These are phyloP conservation scores for Cryptosporidium muris DNA, from an alignment of 169 alveolate species.

Conservation along the genomic window DNA sequence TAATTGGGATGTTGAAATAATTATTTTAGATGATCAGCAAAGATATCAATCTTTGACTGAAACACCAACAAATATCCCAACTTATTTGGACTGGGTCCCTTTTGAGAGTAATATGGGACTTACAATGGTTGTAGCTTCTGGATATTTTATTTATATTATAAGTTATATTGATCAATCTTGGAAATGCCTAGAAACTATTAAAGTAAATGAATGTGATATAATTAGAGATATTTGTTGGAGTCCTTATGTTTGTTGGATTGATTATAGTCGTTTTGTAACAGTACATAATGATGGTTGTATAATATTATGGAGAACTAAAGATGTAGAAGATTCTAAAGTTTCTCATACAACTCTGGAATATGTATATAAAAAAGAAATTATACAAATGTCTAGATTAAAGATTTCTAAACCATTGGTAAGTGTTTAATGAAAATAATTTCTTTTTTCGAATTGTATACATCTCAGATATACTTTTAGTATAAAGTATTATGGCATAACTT, in stretches of 20 bases:
- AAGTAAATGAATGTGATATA: conserved; percentile 21
- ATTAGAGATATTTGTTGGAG: conserved; percentile 52
- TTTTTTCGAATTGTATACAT: neutral
- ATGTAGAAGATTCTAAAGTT: neutral
- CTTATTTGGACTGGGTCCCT: conserved; percentile 59
- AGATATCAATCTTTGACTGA: no score
- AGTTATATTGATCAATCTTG: conserved; percentile 14
- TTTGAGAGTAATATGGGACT: neutral
- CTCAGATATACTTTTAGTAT: neutral
- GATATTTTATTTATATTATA: conserved; percentile 9
- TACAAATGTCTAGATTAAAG: conserved; percentile 15
- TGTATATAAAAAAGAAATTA: neutral
- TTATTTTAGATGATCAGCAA: neutral
- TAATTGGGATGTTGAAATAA: conserved; percentile 48
- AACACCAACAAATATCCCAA: neutral
- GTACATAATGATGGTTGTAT: conserved; percentile 30
- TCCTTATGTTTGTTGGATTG: conserved; percentile 6
- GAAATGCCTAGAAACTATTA: conserved; percentile 53
- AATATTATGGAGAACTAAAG: conserved; percentile 16
- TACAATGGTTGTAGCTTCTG: conserved; percentile 24
- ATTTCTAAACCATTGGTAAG: conserved; percentile 12
- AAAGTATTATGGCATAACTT: conserved; percentile 52
- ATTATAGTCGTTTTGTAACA: conserved; percentile 20
- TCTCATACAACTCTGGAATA: neutral
- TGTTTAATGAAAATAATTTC: neutral